phyloP scores from a whole-genome alignment of 1,284 basidiomycete species.

The Ustilago crameri region DNA sequence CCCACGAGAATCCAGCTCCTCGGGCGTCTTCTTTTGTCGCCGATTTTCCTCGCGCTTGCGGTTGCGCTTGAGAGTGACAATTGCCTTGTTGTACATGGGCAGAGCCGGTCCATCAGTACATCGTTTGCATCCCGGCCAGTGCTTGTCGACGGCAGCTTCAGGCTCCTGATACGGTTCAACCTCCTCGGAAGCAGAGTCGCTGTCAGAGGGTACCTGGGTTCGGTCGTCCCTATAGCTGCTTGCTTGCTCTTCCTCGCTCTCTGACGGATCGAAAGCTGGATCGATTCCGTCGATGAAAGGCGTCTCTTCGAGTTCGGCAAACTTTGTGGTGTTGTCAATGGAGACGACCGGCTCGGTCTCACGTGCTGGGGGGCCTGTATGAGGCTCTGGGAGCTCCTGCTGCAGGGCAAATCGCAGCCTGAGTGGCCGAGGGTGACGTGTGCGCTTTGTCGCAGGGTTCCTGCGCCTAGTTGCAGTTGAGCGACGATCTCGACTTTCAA shows the following conservation, averaged over 20 bases:
- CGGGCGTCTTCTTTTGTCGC: constrained; percentile 22
- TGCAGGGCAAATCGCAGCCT: constrained; percentile 38
- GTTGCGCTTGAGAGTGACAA: constrained; percentile 22
- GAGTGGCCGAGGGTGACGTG: constrained; percentile 6
- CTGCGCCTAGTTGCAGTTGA: constrained; percentile 12
- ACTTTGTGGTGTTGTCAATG: constrained; percentile 8
- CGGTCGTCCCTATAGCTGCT: constrained; percentile 5
- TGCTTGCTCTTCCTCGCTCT: constrained; percentile 9
- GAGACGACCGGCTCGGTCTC: constrained; percentile 6
- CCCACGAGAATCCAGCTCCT: constrained; percentile 25
- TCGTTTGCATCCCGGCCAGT: constrained; percentile 39
- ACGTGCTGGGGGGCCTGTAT: constrained; percentile 7
- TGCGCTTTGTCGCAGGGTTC: constrained; percentile 3
- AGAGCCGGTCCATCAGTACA: constrained; percentile 35
- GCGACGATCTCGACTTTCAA: neutral
- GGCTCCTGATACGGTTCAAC: constrained; percentile 19
- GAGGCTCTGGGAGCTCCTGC: constrained; percentile 28
- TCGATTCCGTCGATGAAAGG: constrained; percentile 27
- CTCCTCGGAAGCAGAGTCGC: constrained; percentile 14
- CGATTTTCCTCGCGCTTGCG: constrained; percentile 29
- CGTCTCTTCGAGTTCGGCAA: neutral
- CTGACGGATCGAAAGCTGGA: constrained; percentile 9
- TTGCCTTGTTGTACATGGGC: constrained; percentile 29
- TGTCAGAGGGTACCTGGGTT: constrained; percentile 9
- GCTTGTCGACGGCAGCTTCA: constrained; percentile 19